phyloP scores from a whole-genome alignment of 306 rosid species.

The Macrotyloma uniflorum region DNA sequence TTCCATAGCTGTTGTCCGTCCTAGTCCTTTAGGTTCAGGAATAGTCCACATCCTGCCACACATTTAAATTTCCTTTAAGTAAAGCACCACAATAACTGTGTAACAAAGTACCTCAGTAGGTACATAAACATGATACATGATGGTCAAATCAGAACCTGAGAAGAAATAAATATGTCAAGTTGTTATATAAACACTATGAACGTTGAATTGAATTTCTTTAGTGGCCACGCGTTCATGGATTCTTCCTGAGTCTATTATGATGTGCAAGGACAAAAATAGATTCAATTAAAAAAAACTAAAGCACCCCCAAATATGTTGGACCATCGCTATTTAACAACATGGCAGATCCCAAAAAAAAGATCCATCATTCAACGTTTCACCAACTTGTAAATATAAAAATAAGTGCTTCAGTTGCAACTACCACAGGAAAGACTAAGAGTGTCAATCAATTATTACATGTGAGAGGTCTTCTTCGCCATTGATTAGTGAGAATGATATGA shows the following conservation, averaged over 20 bases:
- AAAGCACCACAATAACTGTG: background rate
- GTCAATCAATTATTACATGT: slow-evolving; percentile 39
- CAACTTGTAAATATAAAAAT: slow-evolving; percentile 41
- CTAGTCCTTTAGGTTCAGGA: slow-evolving; percentile 69
- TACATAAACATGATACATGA: background rate
- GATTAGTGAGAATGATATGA: slow-evolving; percentile 10
- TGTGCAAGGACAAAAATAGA: slow-evolving; percentile 11
- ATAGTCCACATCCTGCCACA: slow-evolving; percentile 80
- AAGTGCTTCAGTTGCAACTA: slow-evolving; percentile 39
- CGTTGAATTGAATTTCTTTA: slow-evolving; percentile 4
- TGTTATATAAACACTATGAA: slow-evolving; percentile 14
- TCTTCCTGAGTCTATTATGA: slow-evolving; percentile 14
- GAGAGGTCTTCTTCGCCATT: slow-evolving; percentile 38
- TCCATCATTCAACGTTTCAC: slow-evolving; percentile 33
- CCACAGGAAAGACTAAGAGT: slow-evolving; percentile 29
- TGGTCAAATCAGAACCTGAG: slow-evolving; percentile 23
- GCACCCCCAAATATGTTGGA: slow-evolving; percentile 33
- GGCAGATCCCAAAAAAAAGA: slow-evolving; percentile 36
- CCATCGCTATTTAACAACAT: slow-evolving; percentile 24
- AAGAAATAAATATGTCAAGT: slow-evolving; percentile 26
- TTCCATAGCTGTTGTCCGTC: slow-evolving; percentile 65
- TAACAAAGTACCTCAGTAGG: background rate
- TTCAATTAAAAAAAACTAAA: slow-evolving; percentile 23
- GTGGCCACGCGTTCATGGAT: slow-evolving; percentile 15
- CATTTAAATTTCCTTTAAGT: slow-evolving; percentile 31